phyloP scores from a whole-genome alignment of 2,329 filamentous ascomycete genomes.

The Colletotrichum somersetense region DNA sequence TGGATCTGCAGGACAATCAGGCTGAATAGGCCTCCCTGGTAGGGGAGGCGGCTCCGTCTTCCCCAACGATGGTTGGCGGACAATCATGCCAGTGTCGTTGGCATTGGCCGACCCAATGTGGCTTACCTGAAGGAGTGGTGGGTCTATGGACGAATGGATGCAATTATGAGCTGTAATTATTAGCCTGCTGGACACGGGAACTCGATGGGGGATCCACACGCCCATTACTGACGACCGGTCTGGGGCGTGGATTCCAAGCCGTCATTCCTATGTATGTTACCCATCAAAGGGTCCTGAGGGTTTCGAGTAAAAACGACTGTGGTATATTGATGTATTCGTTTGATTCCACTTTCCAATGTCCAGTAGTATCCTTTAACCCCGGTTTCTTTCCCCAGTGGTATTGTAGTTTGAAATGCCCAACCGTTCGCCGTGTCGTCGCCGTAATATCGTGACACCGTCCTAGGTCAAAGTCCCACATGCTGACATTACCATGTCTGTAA shows the following conservation, averaged over 20 bases:
- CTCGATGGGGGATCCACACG: slow-evolving; percentile 5
- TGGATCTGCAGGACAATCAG: slow-evolving; percentile 34
- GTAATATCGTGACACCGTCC: background rate
- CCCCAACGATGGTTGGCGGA: slow-evolving; percentile 38
- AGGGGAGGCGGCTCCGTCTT: slow-evolving; percentile 32
- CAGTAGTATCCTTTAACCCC: background rate
- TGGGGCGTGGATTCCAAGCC: background rate
- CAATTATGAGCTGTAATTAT: slow-evolving; percentile 32
- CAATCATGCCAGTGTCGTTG: slow-evolving; percentile 32
- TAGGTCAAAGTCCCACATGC: background rate
- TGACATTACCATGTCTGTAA: background rate
- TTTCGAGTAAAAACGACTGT: slow-evolving; percentile 3
- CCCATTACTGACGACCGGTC: background rate
- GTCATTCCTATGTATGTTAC: background rate
- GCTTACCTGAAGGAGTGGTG: slow-evolving; percentile 39
- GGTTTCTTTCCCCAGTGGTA: background rate
- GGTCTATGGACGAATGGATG: slow-evolving; percentile 22
- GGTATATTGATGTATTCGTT: slow-evolving; percentile 2
- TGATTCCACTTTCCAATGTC: background rate
- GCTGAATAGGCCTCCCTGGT: slow-evolving; percentile 22
- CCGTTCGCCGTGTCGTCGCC: background rate
- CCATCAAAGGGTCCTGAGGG: background rate
- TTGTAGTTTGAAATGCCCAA: background rate
- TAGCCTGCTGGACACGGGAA: background rate
- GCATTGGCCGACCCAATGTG: slow-evolving; percentile 36